Conservation (phyloP, 73 alveolate species). For the Paramecium sexaurelia region DNA sequence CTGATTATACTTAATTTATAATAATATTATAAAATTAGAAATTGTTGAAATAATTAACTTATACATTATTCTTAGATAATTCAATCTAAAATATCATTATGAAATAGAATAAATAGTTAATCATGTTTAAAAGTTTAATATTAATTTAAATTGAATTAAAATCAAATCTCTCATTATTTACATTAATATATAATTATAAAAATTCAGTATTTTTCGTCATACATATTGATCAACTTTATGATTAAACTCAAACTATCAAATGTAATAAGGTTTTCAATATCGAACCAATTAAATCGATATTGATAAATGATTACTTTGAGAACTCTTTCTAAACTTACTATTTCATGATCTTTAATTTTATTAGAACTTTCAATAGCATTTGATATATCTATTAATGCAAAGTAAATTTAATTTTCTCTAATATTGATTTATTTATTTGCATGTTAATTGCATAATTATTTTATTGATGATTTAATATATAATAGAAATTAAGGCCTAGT, state of each 20-base stretch:
- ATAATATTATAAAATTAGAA: too few species aligned
- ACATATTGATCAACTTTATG: background rate
- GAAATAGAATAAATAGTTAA: too few species aligned
- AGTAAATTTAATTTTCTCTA: background rate
- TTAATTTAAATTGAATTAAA: too few species aligned
- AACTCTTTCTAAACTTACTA: background rate
- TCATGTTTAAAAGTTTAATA: too few species aligned
- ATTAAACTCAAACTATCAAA: background rate
- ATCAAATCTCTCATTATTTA: too few species aligned
- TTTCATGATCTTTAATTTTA: constrained; percentile 1
- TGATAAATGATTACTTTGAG: background rate
- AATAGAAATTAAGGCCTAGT: background rate
- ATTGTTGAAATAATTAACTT: too few species aligned
- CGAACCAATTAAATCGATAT: constrained; percentile 1
- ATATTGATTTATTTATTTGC: background rate
- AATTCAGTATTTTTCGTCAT: background rate
- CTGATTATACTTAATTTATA: too few species aligned
- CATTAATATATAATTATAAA: background rate
- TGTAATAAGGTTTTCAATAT: background rate
- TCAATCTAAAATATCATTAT: too few species aligned
- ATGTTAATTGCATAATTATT: background rate
- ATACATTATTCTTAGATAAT: too few species aligned
- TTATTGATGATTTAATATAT: background rate
- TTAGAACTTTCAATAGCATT: background rate
- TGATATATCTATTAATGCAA: background rate